A percentile compares a stretch with the other conserved stretches of the same genome.
phyloP scores from a whole-genome alignment of 768 basidiomycete genomes.

The Hirschioporus abietinus region DNA sequence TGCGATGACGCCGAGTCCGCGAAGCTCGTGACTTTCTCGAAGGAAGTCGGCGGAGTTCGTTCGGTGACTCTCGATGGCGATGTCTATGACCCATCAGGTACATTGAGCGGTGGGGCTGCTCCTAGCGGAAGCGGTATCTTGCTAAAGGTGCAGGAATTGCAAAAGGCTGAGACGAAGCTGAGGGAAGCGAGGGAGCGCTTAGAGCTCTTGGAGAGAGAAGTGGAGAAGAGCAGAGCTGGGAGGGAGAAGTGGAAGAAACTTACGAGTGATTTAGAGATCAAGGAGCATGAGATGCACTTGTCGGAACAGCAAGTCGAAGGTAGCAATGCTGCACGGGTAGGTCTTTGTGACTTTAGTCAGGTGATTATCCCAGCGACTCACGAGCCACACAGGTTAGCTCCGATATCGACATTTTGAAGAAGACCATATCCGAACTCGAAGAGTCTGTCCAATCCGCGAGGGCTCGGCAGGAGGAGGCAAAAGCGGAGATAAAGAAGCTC shows the following conservation, averaged over 20 bases:
- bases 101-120: constrained; percentile 85
- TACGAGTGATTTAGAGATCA: constrained; percentile 76
- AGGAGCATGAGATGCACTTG: constrained; percentile 78
- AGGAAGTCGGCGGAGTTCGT: constrained; percentile 55
- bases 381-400: constrained; percentile 55
- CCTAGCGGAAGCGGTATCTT: constrained; percentile 71
- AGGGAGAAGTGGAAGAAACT: constrained; percentile 58
- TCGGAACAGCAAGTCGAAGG: constrained; percentile 81
- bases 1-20: constrained; percentile 87
- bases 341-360: constrained; percentile 19
- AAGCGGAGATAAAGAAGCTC: constrained; percentile 76
- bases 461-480: constrained; percentile 70
- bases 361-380: not conserved
- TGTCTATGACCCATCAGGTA: constrained; percentile 94
- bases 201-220: constrained; percentile 48
- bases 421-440: constrained; percentile 54
- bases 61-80: constrained; percentile 95
- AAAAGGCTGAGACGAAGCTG: constrained; percentile 60
- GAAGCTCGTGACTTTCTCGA: constrained; percentile 79
- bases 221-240: constrained; percentile 42
- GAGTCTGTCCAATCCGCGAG: constrained; percentile 57
- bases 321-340: constrained; percentile 84
- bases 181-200: constrained; percentile 43
- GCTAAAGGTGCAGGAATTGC: constrained; percentile 77
- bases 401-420: constrained; percentile 71